phyloP scores from a whole-genome alignment of 768 basidiomycete species.

The Sarcomyxa edulis region DNA sequence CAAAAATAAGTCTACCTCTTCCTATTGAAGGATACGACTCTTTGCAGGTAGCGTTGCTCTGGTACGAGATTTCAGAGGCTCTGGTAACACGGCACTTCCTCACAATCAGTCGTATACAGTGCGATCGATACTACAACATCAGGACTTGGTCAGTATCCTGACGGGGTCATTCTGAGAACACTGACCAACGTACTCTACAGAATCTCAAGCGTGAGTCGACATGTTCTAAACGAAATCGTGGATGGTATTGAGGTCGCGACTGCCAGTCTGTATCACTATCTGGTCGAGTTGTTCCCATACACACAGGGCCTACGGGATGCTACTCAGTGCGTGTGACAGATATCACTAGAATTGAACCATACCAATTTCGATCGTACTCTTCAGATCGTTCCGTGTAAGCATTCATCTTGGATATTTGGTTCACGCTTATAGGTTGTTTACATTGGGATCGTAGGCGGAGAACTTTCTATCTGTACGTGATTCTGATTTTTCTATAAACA shows the following conservation, averaged over 20 bases:
- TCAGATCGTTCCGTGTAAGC: constrained; percentile 13
- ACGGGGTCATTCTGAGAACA: background rate
- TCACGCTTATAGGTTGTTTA: no score
- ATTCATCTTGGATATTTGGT: no score
- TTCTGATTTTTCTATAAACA: background rate
- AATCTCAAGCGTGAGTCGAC: constrained; percentile 8
- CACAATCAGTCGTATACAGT: no score
- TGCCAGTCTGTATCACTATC: constrained; percentile 17
- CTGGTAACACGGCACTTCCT: background rate
- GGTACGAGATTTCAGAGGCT: background rate
- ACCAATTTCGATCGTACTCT: background rate
- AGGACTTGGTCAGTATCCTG: constrained; percentile 11
- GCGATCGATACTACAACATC: constrained; percentile 15
- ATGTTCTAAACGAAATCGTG: no score
- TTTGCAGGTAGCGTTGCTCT: constrained; percentile 1
- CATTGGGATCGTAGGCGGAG: no score
- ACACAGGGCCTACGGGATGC: constrained; percentile 14
- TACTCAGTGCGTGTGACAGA: constrained; percentile 14
- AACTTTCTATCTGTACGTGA: constrained; percentile 12
- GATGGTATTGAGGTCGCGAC: background rate
- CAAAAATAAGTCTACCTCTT: constrained; percentile 5
- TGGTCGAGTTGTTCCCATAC: constrained; percentile 18
- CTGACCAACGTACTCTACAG: constrained; percentile 1
- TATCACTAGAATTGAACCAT: background rate
- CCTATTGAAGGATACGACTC: constrained; percentile 10